Evolutionary conservation across 2,329 filamentous ascomycete genomes (phyloP).

Genomic region (Chaetomium olivaceum): DNA sequence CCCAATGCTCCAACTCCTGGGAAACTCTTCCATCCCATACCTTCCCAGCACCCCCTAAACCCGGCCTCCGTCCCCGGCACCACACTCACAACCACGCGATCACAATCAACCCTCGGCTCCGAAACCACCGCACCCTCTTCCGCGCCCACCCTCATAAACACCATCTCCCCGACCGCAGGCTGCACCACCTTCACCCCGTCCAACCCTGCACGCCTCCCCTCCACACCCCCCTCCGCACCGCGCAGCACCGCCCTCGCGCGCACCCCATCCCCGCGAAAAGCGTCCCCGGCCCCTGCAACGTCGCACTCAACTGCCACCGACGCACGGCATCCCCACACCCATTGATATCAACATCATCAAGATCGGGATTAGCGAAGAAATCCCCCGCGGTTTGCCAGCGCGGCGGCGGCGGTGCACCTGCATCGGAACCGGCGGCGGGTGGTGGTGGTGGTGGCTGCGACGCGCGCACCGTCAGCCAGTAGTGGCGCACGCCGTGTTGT

Average conservation of each 20-base stretch:
- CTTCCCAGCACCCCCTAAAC: conserved; percentile 16
- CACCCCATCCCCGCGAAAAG: conserved; percentile 13
- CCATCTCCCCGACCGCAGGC: conserved; percentile 5
- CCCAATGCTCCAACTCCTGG: conserved; percentile 20
- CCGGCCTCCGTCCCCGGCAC: conserved; percentile 16
- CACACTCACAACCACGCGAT: conserved; percentile 21
- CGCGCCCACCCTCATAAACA: conserved; percentile 16
- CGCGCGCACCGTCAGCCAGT: conserved; percentile 23
- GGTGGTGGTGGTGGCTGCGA: neutral
- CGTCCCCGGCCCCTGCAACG: conserved; percentile 15
- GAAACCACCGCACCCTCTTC: conserved; percentile 17
- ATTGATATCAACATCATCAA: neutral
- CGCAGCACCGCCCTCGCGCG: conserved; percentile 1
- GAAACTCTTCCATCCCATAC: conserved; percentile 21
- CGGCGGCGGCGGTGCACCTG: neutral
- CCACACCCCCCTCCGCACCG: conserved; percentile 12
- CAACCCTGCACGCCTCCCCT: conserved; percentile 11
- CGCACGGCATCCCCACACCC: neutral
- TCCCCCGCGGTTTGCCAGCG: conserved; percentile 23
- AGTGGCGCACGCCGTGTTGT: conserved; percentile 14
- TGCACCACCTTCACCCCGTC: conserved; percentile 12
- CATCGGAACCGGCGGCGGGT: too few relatives aligned
- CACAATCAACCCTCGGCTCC: conserved; percentile 12
- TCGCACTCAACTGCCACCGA: conserved; percentile 19
- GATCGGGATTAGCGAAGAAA: conserved; percentile 3